Conservation (phyloP, 805 yeast genomes). For the Priceomyces melissophilus region DNA sequence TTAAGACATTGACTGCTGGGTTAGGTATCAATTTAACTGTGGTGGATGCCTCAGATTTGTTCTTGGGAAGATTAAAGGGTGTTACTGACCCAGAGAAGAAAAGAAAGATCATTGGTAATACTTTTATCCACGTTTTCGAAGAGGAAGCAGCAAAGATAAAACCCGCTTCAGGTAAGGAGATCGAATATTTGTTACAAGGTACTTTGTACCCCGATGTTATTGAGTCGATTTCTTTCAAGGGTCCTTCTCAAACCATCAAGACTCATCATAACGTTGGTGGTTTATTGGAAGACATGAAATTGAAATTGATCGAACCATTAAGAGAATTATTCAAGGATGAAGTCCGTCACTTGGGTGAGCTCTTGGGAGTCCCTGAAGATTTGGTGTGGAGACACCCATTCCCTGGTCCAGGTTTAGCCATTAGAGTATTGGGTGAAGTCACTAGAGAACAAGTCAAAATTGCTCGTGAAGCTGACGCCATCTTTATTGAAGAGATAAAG, state of each 20-base stretch:
- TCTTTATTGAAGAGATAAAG: conserved; percentile 93
- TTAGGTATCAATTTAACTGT: conserved; percentile 93
- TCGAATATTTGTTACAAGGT: conserved; percentile 93
- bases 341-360: conserved; percentile 93
- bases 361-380: conserved; percentile 93
- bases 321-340: conserved; percentile 99
- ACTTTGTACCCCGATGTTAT: conserved; percentile 98
- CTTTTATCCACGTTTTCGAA: conserved; percentile 95
- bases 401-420: conserved; percentile 99
- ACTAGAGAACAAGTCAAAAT: conserved; percentile 89
- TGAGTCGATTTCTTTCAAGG: conserved; percentile 97
- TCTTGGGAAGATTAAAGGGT: conserved; percentile 81
- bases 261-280: conserved; percentile 99
- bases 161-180: conserved; percentile 85
- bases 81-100: conserved; percentile 98
- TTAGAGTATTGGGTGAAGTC: conserved; percentile 96
- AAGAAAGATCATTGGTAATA: conserved; percentile 97
- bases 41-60: conserved; percentile 90
- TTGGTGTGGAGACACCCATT: conserved; percentile 99
- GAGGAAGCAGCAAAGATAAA: conserved; percentile 89
- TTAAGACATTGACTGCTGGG: conserved; percentile 86
- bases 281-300: conserved; percentile 93
- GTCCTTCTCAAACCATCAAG: conserved; percentile 98
- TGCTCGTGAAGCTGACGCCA: conserved; percentile 95
- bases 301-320: conserved; percentile 96